Evolutionary conservation across 306 rosid species (phyloP), one percentile per base, ranked within the genome.

Genomic region (Cucurbita maxima): DNA sequence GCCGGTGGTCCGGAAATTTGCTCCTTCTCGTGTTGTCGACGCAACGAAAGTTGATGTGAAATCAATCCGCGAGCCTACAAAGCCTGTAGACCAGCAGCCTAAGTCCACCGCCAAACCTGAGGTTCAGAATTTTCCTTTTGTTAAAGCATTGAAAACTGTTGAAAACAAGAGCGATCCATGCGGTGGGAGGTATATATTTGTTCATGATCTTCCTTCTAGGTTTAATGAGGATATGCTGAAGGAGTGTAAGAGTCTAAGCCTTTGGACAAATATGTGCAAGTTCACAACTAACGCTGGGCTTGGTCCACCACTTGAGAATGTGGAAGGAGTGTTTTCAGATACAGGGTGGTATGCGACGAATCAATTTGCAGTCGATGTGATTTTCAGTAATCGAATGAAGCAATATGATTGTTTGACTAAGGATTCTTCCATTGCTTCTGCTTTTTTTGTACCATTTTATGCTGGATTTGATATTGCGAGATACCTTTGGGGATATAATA

Each of bases 181-280:
- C 76, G 99, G 99, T 15, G 99, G 99, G 71, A 91, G 95, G 89
- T 91, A 94, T 61, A 86, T 94, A 76, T 94, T 84, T 80, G 91
- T 94, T 61, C 97, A 94, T 44, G 87, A 94, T 9, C 92, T 94
- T 79, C 99, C 97, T 34, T 73, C 97, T 0, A 87, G 90, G 86
- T 94, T 94, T 69, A 91, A 94, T 57, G 99, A 94, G 88, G 97
- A 94, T 57, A 94, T 94, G 99, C 71, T 94, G 71, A 91, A 79
- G 87, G 88, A 91, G 76, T 94, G 99, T 50, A 76, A 54, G 82
- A 91, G 84, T 77, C 73, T 94, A 78, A 94, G 97, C 80, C 83
- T 81, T 78, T 94, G 99, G 99, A 94, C 96, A 22, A 89, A 94
- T 69, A 94, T 94, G 99, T 94, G 99, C 10, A 91, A 91, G 87